Conservation (phyloP, 2,329 filamentous ascomycete genomes). For the Fusarium piperis region DNA sequence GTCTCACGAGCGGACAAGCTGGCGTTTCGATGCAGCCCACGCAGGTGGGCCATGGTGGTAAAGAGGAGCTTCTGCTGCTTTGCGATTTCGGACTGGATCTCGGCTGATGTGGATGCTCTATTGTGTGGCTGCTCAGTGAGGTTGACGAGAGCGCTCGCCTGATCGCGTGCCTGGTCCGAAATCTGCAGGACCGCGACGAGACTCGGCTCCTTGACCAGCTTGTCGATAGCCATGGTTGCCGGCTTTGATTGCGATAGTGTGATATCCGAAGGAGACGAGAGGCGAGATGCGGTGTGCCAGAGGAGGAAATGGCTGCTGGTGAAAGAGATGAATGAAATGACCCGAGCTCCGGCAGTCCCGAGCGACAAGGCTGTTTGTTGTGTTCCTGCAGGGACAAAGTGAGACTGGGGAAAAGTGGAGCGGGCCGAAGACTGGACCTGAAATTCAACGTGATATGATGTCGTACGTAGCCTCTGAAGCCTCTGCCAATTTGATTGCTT, state of each 20-base stretch:
- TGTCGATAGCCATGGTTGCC: constrained; percentile 50
- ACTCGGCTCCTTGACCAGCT: constrained; percentile 54
- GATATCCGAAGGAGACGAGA: not conserved
- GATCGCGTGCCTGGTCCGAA: constrained; percentile 76
- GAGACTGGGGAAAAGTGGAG: constrained; percentile 3
- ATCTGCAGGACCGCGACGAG: constrained; percentile 76
- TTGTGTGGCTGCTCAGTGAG: constrained; percentile 58
- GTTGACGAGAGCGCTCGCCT: constrained; percentile 73
- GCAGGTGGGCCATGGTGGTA: constrained; percentile 81
- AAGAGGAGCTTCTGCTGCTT: constrained; percentile 83
- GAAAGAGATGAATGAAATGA: constrained; percentile 1
- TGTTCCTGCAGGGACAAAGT: constrained; percentile 13
- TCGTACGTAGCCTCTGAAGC: not conserved
- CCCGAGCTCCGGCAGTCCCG: not conserved
- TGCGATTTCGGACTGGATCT: constrained; percentile 68
- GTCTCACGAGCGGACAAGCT: constrained; percentile 85
- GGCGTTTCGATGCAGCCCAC: constrained; percentile 84
- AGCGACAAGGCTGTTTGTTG: constrained; percentile 6
- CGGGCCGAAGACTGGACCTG: not conserved
- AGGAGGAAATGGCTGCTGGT: not conserved
- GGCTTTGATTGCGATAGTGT: not conserved
- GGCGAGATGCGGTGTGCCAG: not conserved
- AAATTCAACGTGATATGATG: not conserved
- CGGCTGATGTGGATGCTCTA: constrained; percentile 52
- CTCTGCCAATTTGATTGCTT: not conserved